Conservation (phyloP, 148 eudicot species). For the Vaccinium macrocarpon region DNA sequence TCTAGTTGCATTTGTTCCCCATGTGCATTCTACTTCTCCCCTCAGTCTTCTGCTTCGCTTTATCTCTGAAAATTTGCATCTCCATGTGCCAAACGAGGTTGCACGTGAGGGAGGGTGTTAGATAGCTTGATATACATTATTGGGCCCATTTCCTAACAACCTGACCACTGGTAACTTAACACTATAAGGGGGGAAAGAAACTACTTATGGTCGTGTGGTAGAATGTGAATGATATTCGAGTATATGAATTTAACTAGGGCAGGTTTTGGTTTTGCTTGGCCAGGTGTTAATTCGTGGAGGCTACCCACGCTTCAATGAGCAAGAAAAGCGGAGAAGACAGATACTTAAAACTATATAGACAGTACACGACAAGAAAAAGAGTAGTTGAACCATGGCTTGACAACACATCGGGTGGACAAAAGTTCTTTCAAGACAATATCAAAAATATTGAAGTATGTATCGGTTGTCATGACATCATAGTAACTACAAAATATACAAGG, state of each 20-base stretch:
- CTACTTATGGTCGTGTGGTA: not conserved
- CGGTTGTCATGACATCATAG: not conserved
- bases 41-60: too few species aligned
- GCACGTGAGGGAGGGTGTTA: too few species aligned
- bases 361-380: not conserved
- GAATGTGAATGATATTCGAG: not conserved
- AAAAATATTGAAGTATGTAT: not conserved
- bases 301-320: conserved; percentile 8
- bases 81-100: too few species aligned
- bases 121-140: too few species aligned
- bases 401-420: not conserved
- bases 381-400: conserved; percentile 3
- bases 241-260: not conserved
- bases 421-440: not conserved
- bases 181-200: not conserved
- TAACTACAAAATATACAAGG: conserved; percentile 1
- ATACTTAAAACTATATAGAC: not conserved
- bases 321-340: not conserved
- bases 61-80: too few species aligned
- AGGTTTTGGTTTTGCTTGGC: not conserved
- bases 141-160: too few species aligned
- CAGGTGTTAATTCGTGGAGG: not conserved
- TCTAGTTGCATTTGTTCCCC: too few species aligned
- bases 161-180: too few species aligned
- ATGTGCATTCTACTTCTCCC: too few species aligned